phyloP scores from a whole-genome alignment of 169 alveolate genomes.

The Condylostoma magnum region DNA sequence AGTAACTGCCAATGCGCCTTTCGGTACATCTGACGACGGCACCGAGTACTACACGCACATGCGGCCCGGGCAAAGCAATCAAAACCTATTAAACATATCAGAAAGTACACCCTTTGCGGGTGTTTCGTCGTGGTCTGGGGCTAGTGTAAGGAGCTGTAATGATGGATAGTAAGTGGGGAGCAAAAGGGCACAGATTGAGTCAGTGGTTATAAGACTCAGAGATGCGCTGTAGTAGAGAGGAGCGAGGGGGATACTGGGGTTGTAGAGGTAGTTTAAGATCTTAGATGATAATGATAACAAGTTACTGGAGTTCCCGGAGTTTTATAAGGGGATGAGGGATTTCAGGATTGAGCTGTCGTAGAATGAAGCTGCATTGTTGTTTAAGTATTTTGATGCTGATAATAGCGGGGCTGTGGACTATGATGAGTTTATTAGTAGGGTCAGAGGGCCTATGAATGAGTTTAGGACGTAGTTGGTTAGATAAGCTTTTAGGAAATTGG shows the following conservation, averaged over 20 bases:
- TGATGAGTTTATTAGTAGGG: conserved; percentile 65
- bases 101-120: too few relatives aligned
- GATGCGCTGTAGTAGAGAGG: conserved; percentile 60
- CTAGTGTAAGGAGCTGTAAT: too few relatives aligned
- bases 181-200: not conserved
- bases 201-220: conserved; percentile 36
- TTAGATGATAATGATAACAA: conserved; percentile 57
- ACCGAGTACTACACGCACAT: not conserved
- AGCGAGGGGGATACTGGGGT: conserved; percentile 59
- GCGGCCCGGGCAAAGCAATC: too few relatives aligned
- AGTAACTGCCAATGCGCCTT: conserved; percentile 7
- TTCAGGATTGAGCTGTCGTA: conserved; percentile 39
- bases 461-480: conserved; percentile 56
- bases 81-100: too few relatives aligned
- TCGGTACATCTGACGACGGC: conserved; percentile 17
- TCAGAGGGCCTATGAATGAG: conserved; percentile 70
- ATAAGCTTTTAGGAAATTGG: conserved; percentile 63
- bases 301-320: conserved; percentile 39
- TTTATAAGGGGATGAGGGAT: conserved; percentile 46
- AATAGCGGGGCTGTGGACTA: conserved; percentile 53
- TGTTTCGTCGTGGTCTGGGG: too few relatives aligned
- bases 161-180: not conserved
- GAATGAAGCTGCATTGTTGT: conserved; percentile 42
- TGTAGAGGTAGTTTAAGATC: conserved; percentile 51
- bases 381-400: conserved; percentile 56